phyloP scores from a whole-genome alignment of 495 filamentous ascomycete species.

The Penicillium paradoxum region DNA sequence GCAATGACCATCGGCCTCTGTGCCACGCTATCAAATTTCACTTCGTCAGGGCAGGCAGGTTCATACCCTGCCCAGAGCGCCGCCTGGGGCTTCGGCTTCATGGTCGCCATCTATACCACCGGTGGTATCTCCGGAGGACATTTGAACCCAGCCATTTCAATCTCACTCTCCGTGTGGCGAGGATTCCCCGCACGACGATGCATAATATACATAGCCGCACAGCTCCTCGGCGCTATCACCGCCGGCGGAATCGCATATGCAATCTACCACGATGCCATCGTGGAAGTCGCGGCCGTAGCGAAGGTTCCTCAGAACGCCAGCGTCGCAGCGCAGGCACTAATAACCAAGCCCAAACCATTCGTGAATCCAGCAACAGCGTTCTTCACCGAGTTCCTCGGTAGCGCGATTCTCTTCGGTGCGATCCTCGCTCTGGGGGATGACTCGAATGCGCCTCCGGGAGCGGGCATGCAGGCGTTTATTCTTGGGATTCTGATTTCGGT shows the following conservation, averaged over 20 bases:
- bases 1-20: conserved; percentile 23
- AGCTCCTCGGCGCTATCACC: conserved; percentile 44
- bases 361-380: conserved; percentile 43
- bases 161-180: conserved; percentile 51
- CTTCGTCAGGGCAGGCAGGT: conserved; percentile 9
- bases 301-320: conserved; percentile 21
- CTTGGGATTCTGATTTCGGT: conserved; percentile 13
- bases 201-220: conserved; percentile 41
- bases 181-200: conserved; percentile 47
- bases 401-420: conserved; percentile 17
- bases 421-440: conserved; percentile 25
- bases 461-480: conserved; percentile 24
- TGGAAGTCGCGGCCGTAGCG: conserved; percentile 27
- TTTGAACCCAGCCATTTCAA: conserved; percentile 54
- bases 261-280: conserved; percentile 37
- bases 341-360: conserved; percentile 46
- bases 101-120: conserved; percentile 53
- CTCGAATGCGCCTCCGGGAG: conserved; percentile 19
- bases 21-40: conserved; percentile 9
- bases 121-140: conserved; percentile 50
- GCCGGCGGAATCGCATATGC: conserved; percentile 42
- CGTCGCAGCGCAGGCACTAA: conserved; percentile 29
- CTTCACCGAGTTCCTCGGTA: conserved; percentile 22
- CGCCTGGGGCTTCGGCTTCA: conserved; percentile 38
- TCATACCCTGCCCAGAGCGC: conserved; percentile 3